These are phyloP conservation scores for Astrocystis sublimbata DNA, from an alignment of 495 filamentous ascomycete genomes.

Conservation along the genomic window DNA sequence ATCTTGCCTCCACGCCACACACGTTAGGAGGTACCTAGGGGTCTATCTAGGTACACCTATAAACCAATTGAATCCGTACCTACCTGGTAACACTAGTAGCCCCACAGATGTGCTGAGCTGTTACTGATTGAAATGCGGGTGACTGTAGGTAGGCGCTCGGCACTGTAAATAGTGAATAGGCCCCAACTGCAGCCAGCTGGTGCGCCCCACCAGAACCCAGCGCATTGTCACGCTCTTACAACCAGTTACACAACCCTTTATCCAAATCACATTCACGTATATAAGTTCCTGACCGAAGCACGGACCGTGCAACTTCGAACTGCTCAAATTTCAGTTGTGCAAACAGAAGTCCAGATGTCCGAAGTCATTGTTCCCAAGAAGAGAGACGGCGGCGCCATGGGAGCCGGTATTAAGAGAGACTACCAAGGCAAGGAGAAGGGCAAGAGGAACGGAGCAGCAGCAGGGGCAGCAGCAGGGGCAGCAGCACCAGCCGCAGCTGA, in stretches of 20 bases:
- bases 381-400: conserved; percentile 35
- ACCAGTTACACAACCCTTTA: not conserved
- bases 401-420: conserved; percentile 59
- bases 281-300: not conserved
- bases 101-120: too few relatives aligned
- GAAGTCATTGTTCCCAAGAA: conserved; percentile 35
- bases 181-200: conserved; percentile 8
- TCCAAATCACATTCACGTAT: not conserved
- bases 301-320: too few relatives aligned
- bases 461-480: too few relatives aligned
- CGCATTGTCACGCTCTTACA: not conserved
- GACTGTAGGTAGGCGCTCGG: too few relatives aligned
- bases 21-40: too few relatives aligned
- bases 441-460: conserved; percentile 32
- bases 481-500: too few relatives aligned
- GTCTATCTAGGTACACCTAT: too few relatives aligned
- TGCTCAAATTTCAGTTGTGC: too few relatives aligned
- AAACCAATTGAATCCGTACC: too few relatives aligned
- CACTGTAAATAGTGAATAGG: not conserved
- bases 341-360: conserved; percentile 14
- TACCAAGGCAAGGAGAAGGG: conserved; percentile 57
- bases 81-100: too few relatives aligned
- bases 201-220: not conserved
- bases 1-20: too few relatives aligned
- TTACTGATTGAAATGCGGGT: too few relatives aligned